These are phyloP conservation scores for Daedaleopsis sinensis DNA, from an alignment of 768 basidiomycete genomes.

Conservation along the genomic window DNA sequence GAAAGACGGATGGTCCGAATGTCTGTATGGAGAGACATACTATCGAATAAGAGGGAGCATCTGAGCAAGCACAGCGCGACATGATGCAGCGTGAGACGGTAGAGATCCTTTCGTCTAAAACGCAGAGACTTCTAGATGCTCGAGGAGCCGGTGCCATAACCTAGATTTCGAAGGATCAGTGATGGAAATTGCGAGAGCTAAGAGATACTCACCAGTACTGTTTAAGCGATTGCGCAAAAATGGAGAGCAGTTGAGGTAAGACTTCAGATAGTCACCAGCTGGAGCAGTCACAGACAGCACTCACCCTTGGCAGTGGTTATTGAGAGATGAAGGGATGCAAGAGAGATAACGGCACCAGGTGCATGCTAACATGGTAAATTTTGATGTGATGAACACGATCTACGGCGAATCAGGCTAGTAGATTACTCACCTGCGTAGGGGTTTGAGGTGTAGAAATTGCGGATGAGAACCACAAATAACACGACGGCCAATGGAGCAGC, in stretches of 20 bases:
- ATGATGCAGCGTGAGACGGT: background rate
- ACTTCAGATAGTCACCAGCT: background rate
- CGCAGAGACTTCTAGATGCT: background rate
- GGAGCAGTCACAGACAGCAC: background rate
- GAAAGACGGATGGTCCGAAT: too few relatives aligned
- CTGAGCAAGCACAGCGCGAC: background rate
- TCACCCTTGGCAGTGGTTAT: constrained; percentile 66
- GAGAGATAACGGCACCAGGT: constrained; percentile 88
- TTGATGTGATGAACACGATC: background rate
- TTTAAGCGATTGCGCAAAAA: background rate
- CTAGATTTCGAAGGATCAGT: background rate
- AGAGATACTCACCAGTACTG: constrained; percentile 15
- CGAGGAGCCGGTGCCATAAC: background rate
- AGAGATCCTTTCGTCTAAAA: background rate
- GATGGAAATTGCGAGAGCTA: background rate
- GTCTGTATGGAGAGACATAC: too few relatives aligned
- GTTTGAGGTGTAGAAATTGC: constrained; percentile 90
- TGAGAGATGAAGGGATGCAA: constrained; percentile 78
- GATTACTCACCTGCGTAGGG: constrained; percentile 72
- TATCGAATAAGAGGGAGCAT: background rate
- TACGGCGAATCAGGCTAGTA: too few relatives aligned
- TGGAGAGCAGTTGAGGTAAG: background rate
- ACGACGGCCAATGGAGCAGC: constrained; percentile 78
- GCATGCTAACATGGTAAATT: constrained; percentile 56
- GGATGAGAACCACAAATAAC: constrained; percentile 77